A percentile compares a stretch with the other conserved stretches of the same genome.
These are phyloP conservation scores for Jatropha curcas DNA, from an alignment of 345 rosid species.

Conservation along the genomic window DNA sequence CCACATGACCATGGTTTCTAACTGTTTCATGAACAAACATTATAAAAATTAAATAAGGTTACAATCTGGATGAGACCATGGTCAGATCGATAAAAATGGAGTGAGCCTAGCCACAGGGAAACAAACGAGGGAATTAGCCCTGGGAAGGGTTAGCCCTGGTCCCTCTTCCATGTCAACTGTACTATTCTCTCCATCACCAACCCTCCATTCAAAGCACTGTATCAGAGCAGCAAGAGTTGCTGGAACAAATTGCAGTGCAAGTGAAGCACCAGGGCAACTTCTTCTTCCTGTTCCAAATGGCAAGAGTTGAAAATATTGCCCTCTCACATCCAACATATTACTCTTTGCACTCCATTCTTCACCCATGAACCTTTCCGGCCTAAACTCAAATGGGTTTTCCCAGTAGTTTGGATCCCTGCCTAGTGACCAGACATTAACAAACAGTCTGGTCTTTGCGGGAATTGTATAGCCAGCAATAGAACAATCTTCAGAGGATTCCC, in stretches of 20 bases:
- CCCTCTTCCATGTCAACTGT: constrained; percentile 38
- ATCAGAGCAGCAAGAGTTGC: constrained; percentile 37
- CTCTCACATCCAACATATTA: constrained; percentile 28
- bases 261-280: constrained; percentile 48
- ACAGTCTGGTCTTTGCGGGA: constrained; percentile 27
- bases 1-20: too few relatives aligned
- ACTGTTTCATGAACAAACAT: background rate
- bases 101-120: constrained; percentile 28
- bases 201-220: constrained; percentile 45
- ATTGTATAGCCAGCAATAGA: constrained; percentile 17
- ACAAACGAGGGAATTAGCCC: constrained; percentile 38
- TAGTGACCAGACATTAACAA: constrained; percentile 27
- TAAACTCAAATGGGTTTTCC: constrained; percentile 26
- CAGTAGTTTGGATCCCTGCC: constrained; percentile 29
- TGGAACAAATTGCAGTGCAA: constrained; percentile 37
- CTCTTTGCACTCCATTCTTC: constrained; percentile 23
- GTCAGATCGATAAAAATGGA: constrained; percentile 19
- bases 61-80: background rate
- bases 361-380: constrained; percentile 22
- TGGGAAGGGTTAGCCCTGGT: constrained; percentile 36
- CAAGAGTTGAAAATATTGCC: constrained; percentile 32
- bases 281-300: constrained; percentile 48
- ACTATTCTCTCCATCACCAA: constrained; percentile 10
- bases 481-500: constrained; percentile 22
- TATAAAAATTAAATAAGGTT: background rate